Percentiles rank a stretch among this genome's conserved stretches.
phyloP scores from a whole-genome alignment of 2,329 filamentous ascomycete genomes.

The Colletotrichum echinochloae region DNA sequence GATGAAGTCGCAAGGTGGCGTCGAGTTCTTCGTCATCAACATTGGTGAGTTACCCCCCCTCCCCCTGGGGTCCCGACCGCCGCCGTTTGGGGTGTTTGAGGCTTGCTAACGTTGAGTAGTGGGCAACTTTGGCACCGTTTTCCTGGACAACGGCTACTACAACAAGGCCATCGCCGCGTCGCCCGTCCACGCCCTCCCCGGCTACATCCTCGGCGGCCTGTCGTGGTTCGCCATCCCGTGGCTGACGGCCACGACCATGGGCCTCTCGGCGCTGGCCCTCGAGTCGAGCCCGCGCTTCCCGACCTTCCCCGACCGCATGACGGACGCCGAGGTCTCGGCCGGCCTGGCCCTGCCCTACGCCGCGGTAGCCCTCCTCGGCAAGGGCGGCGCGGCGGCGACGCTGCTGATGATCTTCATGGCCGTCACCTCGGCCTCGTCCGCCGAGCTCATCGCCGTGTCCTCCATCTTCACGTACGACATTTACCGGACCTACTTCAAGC shows the following conservation, averaged over 20 bases:
- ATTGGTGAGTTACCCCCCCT: constrained; percentile 57
- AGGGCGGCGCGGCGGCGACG: constrained; percentile 78
- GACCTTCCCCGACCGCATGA: constrained; percentile 75
- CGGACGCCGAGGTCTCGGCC: constrained; percentile 76
- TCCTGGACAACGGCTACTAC: constrained; percentile 84
- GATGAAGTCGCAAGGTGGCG: constrained; percentile 79
- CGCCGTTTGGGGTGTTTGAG: constrained; percentile 46
- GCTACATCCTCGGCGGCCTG: constrained; percentile 81
- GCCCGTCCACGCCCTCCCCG: constrained; percentile 82
- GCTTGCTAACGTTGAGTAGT: constrained; percentile 54
- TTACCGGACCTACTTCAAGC: constrained; percentile 89
- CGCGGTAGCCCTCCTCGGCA: constrained; percentile 81
- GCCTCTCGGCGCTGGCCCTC: constrained; percentile 79
- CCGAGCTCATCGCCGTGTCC: constrained; percentile 84
- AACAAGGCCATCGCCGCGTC: constrained; percentile 87
- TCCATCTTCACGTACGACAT: constrained; percentile 90
- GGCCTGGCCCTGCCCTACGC: constrained; percentile 83
- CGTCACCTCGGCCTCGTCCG: constrained; percentile 81
- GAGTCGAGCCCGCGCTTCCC: constrained; percentile 77
- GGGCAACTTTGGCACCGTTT: constrained; percentile 81
- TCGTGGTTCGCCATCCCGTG: constrained; percentile 89
- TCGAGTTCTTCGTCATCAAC: constrained; percentile 82
- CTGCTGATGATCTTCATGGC: constrained; percentile 87
- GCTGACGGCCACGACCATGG: constrained; percentile 86
- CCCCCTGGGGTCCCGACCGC: background rate